Base-by-base conservation (phyloP, 768 basidiomycete species). In the Boletus subcaerulescens region DNA sequence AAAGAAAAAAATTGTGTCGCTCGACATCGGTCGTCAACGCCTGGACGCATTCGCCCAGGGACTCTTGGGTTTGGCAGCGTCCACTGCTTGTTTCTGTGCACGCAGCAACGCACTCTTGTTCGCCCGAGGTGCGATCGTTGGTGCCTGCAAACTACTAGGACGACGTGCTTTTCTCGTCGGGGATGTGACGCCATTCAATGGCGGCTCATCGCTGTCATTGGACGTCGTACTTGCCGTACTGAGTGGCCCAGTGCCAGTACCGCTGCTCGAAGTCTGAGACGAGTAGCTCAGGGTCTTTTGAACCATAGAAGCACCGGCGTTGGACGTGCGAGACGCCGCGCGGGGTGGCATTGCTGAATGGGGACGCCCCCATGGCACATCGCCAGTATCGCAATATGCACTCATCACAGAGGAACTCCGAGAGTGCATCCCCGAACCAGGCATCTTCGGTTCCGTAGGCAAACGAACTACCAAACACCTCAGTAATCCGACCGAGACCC, bases 71-170 rank as follows among this genome's bases (percentile, higher is more conserved):
- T 68, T 71, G 18, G 68, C 60, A 26, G 68, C 64, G 0, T 70
- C 70, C 17, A 42, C 48, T 4, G 61, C 86, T 72, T 81, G 76
- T 74, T 91, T 91, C 57, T 85, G 86, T 12, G 77, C 81, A 22
- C 90, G 77, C 50, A 93, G 67, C 7, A 82, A 72, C 3, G 91
- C 89, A 61, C 86, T 91, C 68, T 79, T 84, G 70, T 93, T 93
- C 57, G 76, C 80, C 50, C 87, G 77, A 9, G 91, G 91, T 10
- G 70, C 68, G 55, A 91, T 88, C 5, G 77, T 75, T 2, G 91
- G 89, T 2, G 77, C 75, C 48, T 73, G 74, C 42, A 81, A 65
- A 61, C 85, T 86, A 64, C 80, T 82, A 4, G 79, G 82, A 18
- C 85, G 83, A 5, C 80, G 79, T 3, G 29, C 38, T 45, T 44